Evolutionary conservation across 495 filamentous ascomycete species (phyloP).

Genomic region (Neurospora intermedia): DNA sequence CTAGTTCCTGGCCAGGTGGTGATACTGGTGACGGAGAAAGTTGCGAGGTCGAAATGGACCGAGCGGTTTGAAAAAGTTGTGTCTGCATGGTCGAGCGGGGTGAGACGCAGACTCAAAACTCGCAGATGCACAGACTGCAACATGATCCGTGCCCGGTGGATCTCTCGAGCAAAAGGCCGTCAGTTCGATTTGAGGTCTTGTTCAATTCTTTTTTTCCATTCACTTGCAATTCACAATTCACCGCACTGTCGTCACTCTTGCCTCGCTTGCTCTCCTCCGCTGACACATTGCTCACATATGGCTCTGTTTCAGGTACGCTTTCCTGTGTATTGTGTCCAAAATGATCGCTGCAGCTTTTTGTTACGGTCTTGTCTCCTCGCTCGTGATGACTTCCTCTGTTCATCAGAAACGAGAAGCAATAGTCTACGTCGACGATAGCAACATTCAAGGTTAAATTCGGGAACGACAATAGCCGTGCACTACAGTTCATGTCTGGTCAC

Average conservation of each 20-base stretch:
- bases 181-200: background rate
- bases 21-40: conserved; percentile 21
- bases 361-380: no score
- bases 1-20: conserved; percentile 2
- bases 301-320: background rate
- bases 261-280: background rate
- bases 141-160: background rate
- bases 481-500: background rate
- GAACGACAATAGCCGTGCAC: background rate
- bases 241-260: background rate
- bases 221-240: background rate
- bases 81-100: conserved; percentile 18
- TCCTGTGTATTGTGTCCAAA: background rate
- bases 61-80: conserved; percentile 5
- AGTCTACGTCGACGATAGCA: background rate
- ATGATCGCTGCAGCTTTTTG: background rate
- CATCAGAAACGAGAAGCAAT: background rate
- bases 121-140: background rate
- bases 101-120: conserved; percentile 4
- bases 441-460: background rate
- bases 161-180: background rate
- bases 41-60: background rate
- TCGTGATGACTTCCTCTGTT: background rate
- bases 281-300: no score
- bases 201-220: background rate